Base-by-base conservation (phyloP, 768 basidiomycete genomes). In the Dioszegia crocea region DNA sequence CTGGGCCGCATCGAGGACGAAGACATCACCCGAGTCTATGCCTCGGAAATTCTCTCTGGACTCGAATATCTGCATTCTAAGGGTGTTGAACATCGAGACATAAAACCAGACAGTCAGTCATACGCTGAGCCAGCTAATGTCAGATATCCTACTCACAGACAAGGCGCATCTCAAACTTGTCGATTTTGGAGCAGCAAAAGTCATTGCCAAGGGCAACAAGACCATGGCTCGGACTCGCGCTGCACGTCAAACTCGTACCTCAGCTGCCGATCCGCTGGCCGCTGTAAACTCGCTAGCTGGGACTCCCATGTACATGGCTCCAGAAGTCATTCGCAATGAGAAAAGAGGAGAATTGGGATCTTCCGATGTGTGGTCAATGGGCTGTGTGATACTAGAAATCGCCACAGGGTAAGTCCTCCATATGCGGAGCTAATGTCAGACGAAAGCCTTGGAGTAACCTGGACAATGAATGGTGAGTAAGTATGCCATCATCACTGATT, bases 261-360 rank as follows among this genome's bases (percentile, higher is more conserved):
- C 58, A 16, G 63, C 59, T 0, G 49, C 48, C 4, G 45, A 40
- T 8, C 69, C 68, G n/a, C 70, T 69, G 26, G 63, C 67, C 11
- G 73, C 66, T 17, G 72, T 70, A 27, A 92, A 91, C 78, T 89
- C 88, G 66, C 79, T 99, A 31, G 96, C 93, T 1, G 94, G 92
- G 17, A 99, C 96, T 12, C 96, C 96, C 0, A 98, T 98, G 94
- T 98, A 99, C 77, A 97, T 99, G 91, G 96, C 93, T 4, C 96
- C 96, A 1, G 96, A 99, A 75, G 85, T 96, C 54, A 98, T 99
- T 80, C 90, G 94, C 79, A 96, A 88, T 67, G 91, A 94, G 67
- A 86, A 83, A 62, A 81, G 85, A 14, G 91, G 92, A 26, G 82
- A 88, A 50, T 86, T 89, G 63, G 96, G 96, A 17, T 91, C 94